Evolutionary conservation across 2,329 filamentous ascomycete species (phyloP).

Genomic region (Penicillium freii): DNA sequence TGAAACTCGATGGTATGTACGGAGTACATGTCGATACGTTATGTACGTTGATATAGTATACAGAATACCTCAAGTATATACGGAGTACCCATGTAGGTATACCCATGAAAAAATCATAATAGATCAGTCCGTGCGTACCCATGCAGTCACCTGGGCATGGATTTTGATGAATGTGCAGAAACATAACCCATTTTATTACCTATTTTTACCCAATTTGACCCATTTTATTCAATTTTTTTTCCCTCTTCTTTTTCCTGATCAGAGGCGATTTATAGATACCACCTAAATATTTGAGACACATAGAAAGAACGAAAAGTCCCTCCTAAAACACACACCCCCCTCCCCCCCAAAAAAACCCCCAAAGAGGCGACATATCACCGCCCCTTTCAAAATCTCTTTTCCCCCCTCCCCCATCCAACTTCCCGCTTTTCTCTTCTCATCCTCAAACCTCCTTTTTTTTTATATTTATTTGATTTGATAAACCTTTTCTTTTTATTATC

Average conservation of each 20-base stretch:
- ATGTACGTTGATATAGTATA: neutral
- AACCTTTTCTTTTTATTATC: neutral
- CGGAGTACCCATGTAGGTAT: too few relatives aligned
- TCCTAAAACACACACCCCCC: neutral
- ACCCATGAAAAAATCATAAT: neutral
- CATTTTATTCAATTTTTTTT: neutral
- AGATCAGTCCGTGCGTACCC: neutral
- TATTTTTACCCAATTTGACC: neutral
- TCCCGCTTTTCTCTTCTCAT: neutral
- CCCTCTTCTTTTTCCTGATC: neutral
- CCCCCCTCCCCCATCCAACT: conserved; percentile 1
- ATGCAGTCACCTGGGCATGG: neutral
- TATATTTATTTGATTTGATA: neutral
- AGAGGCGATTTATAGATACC: neutral
- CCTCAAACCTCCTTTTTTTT: neutral
- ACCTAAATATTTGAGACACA: neutral
- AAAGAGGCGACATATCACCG: conserved; percentile 17
- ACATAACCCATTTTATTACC: neutral
- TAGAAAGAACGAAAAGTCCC: neutral
- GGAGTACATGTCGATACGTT: neutral
- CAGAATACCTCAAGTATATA: too few relatives aligned
- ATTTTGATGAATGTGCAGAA: neutral
- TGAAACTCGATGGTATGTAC: neutral
- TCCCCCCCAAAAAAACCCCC: neutral
- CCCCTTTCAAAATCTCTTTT: conserved; percentile 20